Percentiles rank a stretch among this genome's conserved stretches.
These are phyloP conservation scores for Dryas octopetala DNA, from an alignment of 306 rosid species.

Conservation along the genomic window DNA sequence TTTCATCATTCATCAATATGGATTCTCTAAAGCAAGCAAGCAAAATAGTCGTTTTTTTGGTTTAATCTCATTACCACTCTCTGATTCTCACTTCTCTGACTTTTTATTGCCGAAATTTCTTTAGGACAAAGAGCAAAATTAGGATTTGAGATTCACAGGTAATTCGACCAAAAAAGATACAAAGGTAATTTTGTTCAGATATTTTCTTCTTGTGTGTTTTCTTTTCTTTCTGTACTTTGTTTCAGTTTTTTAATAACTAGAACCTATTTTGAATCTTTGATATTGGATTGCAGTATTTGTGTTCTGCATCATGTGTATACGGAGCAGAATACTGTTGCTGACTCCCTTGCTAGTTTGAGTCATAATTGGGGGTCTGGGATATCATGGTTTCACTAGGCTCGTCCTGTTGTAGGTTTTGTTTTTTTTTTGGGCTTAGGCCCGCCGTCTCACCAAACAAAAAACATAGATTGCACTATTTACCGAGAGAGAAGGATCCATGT, in stretches of 20 bases:
- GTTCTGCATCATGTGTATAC: too few species aligned
- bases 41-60: neutral
- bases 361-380: too few species aligned
- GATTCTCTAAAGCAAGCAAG: neutral
- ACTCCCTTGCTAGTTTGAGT: too few species aligned
- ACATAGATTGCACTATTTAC: too few species aligned
- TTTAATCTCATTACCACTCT: neutral
- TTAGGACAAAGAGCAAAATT: neutral
- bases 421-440: too few species aligned
- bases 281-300: too few species aligned
- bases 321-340: too few species aligned
- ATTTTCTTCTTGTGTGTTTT: neutral
- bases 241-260: neutral
- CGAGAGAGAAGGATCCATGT: too few species aligned
- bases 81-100: neutral
- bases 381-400: too few species aligned
- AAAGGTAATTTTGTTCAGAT: conserved; percentile 1
- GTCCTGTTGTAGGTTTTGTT: too few species aligned
- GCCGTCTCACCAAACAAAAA: too few species aligned
- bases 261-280: neutral
- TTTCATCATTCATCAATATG: neutral
- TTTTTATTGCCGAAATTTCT: neutral
- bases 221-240: neutral
- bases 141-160: neutral
- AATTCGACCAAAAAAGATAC: neutral